Evolutionary conservation across 768 basidiomycete genomes (phyloP).

Genomic region (Boletus patriciae): DNA sequence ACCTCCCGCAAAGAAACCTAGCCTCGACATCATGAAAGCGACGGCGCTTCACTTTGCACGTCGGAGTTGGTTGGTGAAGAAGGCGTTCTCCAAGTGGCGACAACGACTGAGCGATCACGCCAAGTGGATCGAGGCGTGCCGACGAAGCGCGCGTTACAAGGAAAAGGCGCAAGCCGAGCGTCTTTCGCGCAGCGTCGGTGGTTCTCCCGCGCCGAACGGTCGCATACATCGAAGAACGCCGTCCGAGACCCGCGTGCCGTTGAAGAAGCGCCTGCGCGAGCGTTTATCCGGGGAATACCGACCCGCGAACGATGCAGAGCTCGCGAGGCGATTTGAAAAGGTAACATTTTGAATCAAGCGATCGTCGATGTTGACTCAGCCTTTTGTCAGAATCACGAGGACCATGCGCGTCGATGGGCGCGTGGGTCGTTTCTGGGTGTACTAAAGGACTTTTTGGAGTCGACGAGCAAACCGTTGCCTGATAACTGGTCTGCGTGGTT

Average conservation of each 20-base stretch:
- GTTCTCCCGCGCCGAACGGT: slow-evolving; percentile 19
- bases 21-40: slow-evolving; percentile 34
- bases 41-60: slow-evolving; percentile 45
- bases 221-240: slow-evolving; percentile 18
- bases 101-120: slow-evolving; percentile 44
- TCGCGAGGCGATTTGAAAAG: slow-evolving; percentile 67
- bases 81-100: slow-evolving; percentile 48
- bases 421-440: slow-evolving; percentile 61
- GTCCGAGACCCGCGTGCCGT: slow-evolving; percentile 21
- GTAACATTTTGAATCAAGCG: slow-evolving; percentile 35
- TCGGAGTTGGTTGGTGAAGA: slow-evolving; percentile 41
- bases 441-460: slow-evolving; percentile 37
- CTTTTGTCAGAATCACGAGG: slow-evolving; percentile 61
- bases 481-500: slow-evolving; percentile 66
- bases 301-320: slow-evolving; percentile 59
- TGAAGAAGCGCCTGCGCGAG: slow-evolving; percentile 34
- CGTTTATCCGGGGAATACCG: slow-evolving; percentile 46
- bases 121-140: slow-evolving; percentile 63
- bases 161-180: slow-evolving; percentile 44
- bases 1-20: slow-evolving; percentile 13
- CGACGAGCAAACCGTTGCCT: slow-evolving; percentile 34
- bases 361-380: not conserved
- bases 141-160: slow-evolving; percentile 60
- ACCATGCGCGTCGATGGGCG: slow-evolving; percentile 73
- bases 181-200: slow-evolving; percentile 28